A percentile compares a stretch with the other conserved stretches of the same genome.
Conservation (phyloP, 176 grass and related monocot genomes). For the Alopecurus myosuroides region DNA sequence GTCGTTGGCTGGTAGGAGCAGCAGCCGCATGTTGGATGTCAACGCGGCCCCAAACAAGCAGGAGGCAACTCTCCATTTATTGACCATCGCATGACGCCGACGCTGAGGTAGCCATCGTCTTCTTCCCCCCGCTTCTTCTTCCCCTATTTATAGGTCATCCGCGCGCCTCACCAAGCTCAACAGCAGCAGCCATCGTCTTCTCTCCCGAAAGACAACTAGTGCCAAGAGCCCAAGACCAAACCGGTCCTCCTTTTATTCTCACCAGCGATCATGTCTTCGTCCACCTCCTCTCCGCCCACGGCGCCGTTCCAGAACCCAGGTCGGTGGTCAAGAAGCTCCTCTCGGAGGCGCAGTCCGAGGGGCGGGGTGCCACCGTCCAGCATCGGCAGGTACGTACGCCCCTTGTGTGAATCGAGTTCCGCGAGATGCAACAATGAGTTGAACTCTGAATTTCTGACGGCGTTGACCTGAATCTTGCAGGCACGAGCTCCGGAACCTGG, state of each 20-base stretch:
- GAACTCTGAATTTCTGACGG: not conserved
- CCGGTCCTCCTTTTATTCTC: too few relatives aligned
- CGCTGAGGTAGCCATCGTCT: not conserved
- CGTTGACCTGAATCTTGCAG: conserved; percentile 19
- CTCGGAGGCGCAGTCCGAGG: conserved; percentile 60
- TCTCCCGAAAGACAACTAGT: not conserved
- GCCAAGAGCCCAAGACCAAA: too few relatives aligned
- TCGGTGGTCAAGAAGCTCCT: conserved; percentile 51
- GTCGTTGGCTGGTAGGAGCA: too few relatives aligned
- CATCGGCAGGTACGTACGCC: conserved; percentile 54
- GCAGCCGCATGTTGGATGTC: too few relatives aligned
- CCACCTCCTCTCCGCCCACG: not conserved
- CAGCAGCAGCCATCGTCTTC: not conserved
- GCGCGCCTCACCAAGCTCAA: too few relatives aligned
- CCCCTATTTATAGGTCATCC: not conserved
- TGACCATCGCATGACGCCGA: not conserved
- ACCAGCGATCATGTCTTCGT: conserved; percentile 4
- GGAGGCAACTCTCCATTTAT: not conserved
- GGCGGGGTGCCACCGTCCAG: conserved; percentile 63
- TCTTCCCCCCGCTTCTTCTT: too few relatives aligned
- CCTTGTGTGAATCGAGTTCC: not conserved
- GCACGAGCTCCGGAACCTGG: conserved; percentile 47
- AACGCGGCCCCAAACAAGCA: too few relatives aligned
- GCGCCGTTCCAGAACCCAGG: conserved; percentile 37
- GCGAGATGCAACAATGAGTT: too few relatives aligned